Conservation (phyloP, 1,139 yeast species). For the Geotrichum phurueaensis region DNA sequence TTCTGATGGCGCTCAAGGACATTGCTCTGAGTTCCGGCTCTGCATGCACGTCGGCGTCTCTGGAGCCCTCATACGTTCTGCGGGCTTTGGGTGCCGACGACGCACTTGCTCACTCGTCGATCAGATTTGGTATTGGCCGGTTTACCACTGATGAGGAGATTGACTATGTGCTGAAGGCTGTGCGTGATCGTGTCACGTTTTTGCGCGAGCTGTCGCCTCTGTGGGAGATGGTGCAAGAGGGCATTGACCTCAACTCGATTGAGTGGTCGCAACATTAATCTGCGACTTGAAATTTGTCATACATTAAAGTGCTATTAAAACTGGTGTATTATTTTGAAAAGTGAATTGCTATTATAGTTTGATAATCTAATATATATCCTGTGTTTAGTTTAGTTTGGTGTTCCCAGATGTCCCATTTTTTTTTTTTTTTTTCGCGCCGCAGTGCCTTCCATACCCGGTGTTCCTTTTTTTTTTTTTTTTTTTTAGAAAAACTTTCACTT, state of each 20-base stretch:
- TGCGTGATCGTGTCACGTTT: conserved; percentile 81
- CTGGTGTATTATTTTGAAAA: background rate
- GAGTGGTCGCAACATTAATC: conserved; percentile 93
- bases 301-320: too few relatives aligned
- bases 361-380: background rate
- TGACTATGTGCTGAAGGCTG: conserved; percentile 86
- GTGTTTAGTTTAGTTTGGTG: too few relatives aligned
- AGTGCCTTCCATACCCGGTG: conserved; percentile 9
- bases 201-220: conserved; percentile 89
- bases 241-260: conserved; percentile 85
- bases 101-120: conserved; percentile 94
- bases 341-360: background rate
- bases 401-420: background rate
- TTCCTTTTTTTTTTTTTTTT: background rate
- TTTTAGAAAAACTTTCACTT: background rate
- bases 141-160: conserved; percentile 95
- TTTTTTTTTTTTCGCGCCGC: background rate
- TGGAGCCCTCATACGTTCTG: conserved; percentile 94
- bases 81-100: conserved; percentile 98
- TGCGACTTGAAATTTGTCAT: too few relatives aligned
- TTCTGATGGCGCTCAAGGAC: conserved; percentile 94
- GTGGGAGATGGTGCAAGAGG: conserved; percentile 99
- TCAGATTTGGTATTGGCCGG: conserved; percentile 94
- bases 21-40: conserved; percentile 95
- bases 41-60: conserved; percentile 98